phyloP scores from a whole-genome alignment of 768 basidiomycete genomes.

The Cyclocybe cylindracea region DNA sequence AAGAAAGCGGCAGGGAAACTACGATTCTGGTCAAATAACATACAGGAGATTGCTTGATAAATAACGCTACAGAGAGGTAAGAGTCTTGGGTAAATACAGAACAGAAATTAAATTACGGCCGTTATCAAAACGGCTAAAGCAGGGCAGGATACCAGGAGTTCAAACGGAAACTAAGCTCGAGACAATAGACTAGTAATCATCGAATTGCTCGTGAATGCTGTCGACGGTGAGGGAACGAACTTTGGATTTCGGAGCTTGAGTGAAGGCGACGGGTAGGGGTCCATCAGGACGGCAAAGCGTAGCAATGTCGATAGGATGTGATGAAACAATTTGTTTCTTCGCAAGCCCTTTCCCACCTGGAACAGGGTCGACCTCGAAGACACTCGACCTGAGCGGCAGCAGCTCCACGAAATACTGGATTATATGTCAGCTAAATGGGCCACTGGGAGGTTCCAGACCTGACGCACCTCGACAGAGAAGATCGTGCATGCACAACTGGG shows the following conservation, averaged over 20 bases:
- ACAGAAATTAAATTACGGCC: no score
- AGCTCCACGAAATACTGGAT: conserved; percentile 8
- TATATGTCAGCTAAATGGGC: neutral
- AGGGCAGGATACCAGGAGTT: no score
- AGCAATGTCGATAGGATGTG: conserved; percentile 2
- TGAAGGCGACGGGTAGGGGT: neutral
- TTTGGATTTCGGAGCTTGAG: neutral
- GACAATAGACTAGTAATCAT: neutral
- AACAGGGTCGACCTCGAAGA: conserved; percentile 1
- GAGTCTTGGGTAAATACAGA: no score
- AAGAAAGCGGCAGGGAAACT: no score
- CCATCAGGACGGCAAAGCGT: neutral
- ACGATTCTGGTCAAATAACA: no score
- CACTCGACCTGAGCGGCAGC: neutral
- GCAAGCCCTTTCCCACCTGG: neutral
- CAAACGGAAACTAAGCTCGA: neutral
- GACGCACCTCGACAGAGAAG: conserved; percentile 7
- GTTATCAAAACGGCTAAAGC: no score
- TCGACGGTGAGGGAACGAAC: neutral
- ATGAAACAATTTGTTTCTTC: neutral
- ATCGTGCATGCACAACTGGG: conserved; percentile 5
- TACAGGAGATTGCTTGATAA: no score
- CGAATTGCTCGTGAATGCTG: neutral
- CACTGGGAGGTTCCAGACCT: neutral
- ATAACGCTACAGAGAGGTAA: no score